phyloP scores from a whole-genome alignment of 2,329 filamentous ascomycete genomes.

The Alternaria incomplexa region DNA sequence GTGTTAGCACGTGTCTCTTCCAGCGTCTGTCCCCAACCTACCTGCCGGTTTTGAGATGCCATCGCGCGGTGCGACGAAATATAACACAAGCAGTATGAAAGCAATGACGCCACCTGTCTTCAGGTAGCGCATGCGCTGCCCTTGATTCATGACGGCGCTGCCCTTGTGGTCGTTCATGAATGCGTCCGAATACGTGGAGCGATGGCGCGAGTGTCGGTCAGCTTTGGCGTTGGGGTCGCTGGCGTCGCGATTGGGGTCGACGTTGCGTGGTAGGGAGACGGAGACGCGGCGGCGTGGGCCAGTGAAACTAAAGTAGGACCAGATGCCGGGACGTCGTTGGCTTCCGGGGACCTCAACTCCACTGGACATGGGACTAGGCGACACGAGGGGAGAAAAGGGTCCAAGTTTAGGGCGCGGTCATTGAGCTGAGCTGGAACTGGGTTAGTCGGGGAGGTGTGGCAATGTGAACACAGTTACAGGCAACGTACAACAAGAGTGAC shows the following conservation, averaged over 20 bases:
- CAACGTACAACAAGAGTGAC: constrained; percentile 17
- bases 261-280: constrained; percentile 56
- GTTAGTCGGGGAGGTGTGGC: constrained; percentile 19
- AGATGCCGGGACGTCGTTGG: constrained; percentile 57
- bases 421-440: constrained; percentile 21
- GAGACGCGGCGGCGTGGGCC: constrained; percentile 60
- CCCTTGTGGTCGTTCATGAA: constrained; percentile 54
- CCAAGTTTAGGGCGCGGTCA: constrained; percentile 27
- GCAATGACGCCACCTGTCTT: constrained; percentile 67
- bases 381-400: constrained; percentile 24
- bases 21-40: constrained; percentile 14
- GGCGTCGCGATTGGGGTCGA: constrained; percentile 29
- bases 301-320: constrained; percentile 60
- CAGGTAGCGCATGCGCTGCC: constrained; percentile 64
- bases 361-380: constrained; percentile 60
- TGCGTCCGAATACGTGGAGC: constrained; percentile 44
- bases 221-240: constrained; percentile 58
- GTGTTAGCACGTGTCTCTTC: neutral
- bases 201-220: constrained; percentile 49
- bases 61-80: constrained; percentile 59
- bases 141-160: constrained; percentile 65
- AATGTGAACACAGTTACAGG: neutral
- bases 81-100: constrained; percentile 63
- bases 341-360: constrained; percentile 53
- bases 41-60: constrained; percentile 32